Evolutionary conservation across 495 filamentous ascomycete species (phyloP).

Genomic region (Bacidia rubella): DNA sequence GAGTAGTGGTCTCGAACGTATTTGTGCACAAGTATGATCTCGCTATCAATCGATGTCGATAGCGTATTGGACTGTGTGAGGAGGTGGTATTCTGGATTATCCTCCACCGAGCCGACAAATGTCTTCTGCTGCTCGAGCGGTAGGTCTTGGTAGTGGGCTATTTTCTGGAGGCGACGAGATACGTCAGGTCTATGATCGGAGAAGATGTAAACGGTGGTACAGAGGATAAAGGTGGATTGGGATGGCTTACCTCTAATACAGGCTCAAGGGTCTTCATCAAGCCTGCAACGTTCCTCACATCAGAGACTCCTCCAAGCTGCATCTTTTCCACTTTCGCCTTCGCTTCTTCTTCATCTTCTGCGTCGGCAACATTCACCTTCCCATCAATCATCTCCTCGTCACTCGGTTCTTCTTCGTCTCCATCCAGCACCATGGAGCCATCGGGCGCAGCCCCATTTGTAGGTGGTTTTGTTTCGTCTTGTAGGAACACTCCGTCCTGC

Average conservation of each 20-base stretch:
- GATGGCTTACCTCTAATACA: constrained; percentile 54
- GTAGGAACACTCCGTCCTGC: constrained; percentile 32
- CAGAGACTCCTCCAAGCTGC: constrained; percentile 55
- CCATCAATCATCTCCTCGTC: constrained; percentile 18
- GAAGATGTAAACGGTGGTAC: constrained; percentile 30
- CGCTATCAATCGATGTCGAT: constrained; percentile 78
- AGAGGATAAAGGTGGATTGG: constrained; percentile 14
- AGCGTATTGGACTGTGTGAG: constrained; percentile 71
- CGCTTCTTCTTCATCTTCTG: constrained; percentile 51
- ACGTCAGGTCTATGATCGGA: constrained; percentile 44
- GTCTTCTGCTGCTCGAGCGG: constrained; percentile 47
- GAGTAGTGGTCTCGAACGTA: constrained; percentile 93
- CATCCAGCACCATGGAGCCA: constrained; percentile 39
- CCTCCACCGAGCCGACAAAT: constrained; percentile 62
- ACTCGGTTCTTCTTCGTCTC: constrained; percentile 24
- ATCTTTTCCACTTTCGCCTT: constrained; percentile 68
- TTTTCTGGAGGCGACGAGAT: constrained; percentile 47
- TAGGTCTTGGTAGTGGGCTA: constrained; percentile 56
- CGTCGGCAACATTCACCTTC: constrained; percentile 11
- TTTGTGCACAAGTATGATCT: constrained; percentile 89
- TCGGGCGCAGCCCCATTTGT: constrained; percentile 23
- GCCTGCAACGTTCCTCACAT: constrained; percentile 59
- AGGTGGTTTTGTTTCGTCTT: constrained; percentile 19
- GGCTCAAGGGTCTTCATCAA: constrained; percentile 67
- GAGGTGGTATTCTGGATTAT: constrained; percentile 76